Percentiles rank a stretch among this genome's conserved stretches.
phyloP scores from a whole-genome alignment of 768 basidiomycete genomes.

The Tubosaeta sp. region DNA sequence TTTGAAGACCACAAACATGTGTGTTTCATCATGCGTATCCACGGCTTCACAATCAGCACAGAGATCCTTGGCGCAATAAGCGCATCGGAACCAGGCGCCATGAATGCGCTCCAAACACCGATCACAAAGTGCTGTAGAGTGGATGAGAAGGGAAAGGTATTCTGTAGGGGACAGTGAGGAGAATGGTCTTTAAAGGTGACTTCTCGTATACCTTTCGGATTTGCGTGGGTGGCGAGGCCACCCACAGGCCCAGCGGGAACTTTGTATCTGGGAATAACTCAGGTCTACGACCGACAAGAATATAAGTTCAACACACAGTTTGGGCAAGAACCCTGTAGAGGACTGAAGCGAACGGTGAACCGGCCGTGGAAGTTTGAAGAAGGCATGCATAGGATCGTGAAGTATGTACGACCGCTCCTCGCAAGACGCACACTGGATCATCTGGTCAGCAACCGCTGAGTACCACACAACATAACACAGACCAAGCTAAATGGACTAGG shows the following conservation, averaged over 20 bases:
- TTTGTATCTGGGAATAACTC: conserved; percentile 49
- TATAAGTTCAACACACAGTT: conserved; percentile 44
- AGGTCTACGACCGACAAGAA: conserved; percentile 3
- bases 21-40: conserved; percentile 78
- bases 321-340: conserved; percentile 59
- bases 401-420: conserved; percentile 72
- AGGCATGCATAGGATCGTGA: conserved; percentile 83
- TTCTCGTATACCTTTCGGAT: conserved; percentile 54
- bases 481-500: conserved; percentile 74
- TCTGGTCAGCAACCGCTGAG: neutral
- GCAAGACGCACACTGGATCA: conserved; percentile 68
- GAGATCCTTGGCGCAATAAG: conserved; percentile 82
- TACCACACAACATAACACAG: neutral
- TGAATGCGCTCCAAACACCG: conserved; percentile 75
- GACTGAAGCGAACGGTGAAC: conserved; percentile 60
- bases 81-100: conserved; percentile 92
- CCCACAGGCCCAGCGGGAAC: conserved; percentile 54
- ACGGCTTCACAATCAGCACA: conserved; percentile 78
- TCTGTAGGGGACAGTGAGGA: conserved; percentile 34
- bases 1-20: conserved; percentile 88
- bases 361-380: conserved; percentile 82
- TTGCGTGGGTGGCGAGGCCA: conserved; percentile 30
- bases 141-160: conserved; percentile 58
- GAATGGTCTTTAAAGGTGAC: neutral
- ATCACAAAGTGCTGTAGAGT: conserved; percentile 76